Evolutionary conservation across 2,329 filamentous ascomycete species (phyloP).

Genomic region (Aspergillus hiratsukae): DNA sequence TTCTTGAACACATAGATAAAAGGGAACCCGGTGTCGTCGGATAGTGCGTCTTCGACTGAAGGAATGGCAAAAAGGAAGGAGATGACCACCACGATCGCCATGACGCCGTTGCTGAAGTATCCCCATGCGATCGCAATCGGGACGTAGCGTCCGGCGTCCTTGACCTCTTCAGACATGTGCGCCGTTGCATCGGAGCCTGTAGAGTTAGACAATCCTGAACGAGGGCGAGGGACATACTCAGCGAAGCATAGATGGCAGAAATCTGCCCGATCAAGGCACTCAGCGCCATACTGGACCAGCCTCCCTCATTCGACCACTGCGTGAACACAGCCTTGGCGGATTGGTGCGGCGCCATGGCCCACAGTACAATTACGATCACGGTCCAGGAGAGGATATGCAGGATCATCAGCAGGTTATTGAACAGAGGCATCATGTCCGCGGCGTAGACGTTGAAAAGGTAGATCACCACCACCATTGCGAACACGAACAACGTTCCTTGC

Average conservation of each 20-base stretch:
- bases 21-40: conserved; percentile 42
- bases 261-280: conserved; percentile 37
- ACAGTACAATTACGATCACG: conserved; percentile 27
- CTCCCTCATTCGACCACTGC: conserved; percentile 34
- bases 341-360: conserved; percentile 30
- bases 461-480: conserved; percentile 42
- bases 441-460: conserved; percentile 40
- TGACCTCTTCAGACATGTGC: conserved; percentile 47
- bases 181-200: conserved; percentile 28
- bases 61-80: conserved; percentile 39
- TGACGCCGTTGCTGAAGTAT: conserved; percentile 42
- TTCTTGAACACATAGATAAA: conserved; percentile 46
- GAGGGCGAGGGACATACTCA: conserved; percentile 16
- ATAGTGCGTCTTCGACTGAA: conserved; percentile 31
- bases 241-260: conserved; percentile 25
- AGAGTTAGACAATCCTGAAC: conserved; percentile 2
- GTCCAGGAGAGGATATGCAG: conserved; percentile 38
- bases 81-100: conserved; percentile 44
- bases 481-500: conserved; percentile 48
- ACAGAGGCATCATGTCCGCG: conserved; percentile 29
- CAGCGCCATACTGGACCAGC: conserved; percentile 34
- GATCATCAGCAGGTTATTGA: conserved; percentile 36
- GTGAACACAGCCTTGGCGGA: conserved; percentile 30
- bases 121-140: conserved; percentile 44
- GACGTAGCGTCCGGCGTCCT: conserved; percentile 43